phyloP scores from a whole-genome alignment of 768 basidiomycete genomes.

The Scleroderma bovista region DNA sequence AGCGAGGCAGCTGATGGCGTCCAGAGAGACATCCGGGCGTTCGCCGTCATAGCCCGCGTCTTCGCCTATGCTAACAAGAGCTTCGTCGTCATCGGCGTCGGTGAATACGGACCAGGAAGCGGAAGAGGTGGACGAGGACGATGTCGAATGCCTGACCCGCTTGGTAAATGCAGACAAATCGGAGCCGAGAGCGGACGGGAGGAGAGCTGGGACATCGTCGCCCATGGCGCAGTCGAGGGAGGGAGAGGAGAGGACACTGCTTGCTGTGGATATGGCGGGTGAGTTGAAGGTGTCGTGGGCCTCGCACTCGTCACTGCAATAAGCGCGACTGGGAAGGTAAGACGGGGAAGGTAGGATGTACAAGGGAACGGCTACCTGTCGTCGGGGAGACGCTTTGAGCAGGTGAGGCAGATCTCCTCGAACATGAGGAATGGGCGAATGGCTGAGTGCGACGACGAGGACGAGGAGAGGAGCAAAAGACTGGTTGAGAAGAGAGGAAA shows the following conservation, averaged over 20 bases:
- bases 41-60: constrained; percentile 27
- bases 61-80: constrained; percentile 30
- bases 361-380: constrained; percentile 46
- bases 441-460: constrained; percentile 5
- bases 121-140: constrained; percentile 62
- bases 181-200: constrained; percentile 51
- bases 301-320: constrained; percentile 69
- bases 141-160: constrained; percentile 48
- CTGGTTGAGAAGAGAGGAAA: constrained; percentile 13
- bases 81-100: constrained; percentile 56
- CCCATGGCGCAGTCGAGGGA: constrained; percentile 47
- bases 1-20: constrained; percentile 40
- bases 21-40: constrained; percentile 32
- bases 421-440: constrained; percentile 45
- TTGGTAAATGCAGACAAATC: constrained; percentile 42
- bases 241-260: constrained; percentile 67
- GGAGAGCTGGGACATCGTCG: constrained; percentile 63
- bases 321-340: constrained; percentile 45
- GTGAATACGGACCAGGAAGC: constrained; percentile 59
- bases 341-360: constrained; percentile 4
- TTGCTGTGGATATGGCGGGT: constrained; percentile 58
- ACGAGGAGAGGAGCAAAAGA: background rate
- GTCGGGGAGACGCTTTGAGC: constrained; percentile 58
- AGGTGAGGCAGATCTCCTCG: constrained; percentile 72
- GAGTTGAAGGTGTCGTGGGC: constrained; percentile 52